phyloP scores from a whole-genome alignment of 2,329 filamentous ascomycete genomes.

The Colletotrichum truncatum region DNA sequence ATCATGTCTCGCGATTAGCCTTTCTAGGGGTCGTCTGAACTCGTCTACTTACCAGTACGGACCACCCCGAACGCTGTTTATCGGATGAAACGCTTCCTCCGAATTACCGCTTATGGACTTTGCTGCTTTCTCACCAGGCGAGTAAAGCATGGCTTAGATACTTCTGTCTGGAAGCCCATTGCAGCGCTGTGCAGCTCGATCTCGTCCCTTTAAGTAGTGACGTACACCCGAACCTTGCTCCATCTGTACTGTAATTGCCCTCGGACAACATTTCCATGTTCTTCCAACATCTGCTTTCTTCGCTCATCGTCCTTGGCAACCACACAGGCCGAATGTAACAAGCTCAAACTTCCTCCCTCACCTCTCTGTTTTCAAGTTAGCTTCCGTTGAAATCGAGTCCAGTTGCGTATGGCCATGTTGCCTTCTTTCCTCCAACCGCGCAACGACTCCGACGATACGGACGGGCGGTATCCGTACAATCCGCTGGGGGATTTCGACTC shows the following conservation, averaged over 20 bases:
- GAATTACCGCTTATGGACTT: neutral
- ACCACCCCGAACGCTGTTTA: neutral
- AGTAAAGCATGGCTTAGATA: neutral
- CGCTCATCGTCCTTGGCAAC: neutral
- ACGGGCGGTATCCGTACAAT: neutral
- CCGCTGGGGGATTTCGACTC: neutral
- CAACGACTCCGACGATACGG: neutral
- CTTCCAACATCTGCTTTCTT: neutral
- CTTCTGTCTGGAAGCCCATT: neutral
- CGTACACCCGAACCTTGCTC: neutral
- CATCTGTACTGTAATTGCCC: neutral
- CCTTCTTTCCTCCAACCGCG: neutral
- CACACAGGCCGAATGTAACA: neutral
- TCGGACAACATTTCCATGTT: neutral
- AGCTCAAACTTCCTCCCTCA: neutral
- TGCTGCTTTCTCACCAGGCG: neutral
- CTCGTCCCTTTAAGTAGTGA: neutral
- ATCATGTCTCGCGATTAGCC: no score
- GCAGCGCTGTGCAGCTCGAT: neutral
- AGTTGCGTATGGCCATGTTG: neutral
- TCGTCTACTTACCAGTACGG: no score
- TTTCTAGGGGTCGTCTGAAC: no score
- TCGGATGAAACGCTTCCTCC: neutral
- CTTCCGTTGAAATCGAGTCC: neutral
- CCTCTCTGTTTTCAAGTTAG: neutral